Conservation (phyloP, 1,284 basidiomycete genomes). For the Moesziomyces globuligerus region DNA sequence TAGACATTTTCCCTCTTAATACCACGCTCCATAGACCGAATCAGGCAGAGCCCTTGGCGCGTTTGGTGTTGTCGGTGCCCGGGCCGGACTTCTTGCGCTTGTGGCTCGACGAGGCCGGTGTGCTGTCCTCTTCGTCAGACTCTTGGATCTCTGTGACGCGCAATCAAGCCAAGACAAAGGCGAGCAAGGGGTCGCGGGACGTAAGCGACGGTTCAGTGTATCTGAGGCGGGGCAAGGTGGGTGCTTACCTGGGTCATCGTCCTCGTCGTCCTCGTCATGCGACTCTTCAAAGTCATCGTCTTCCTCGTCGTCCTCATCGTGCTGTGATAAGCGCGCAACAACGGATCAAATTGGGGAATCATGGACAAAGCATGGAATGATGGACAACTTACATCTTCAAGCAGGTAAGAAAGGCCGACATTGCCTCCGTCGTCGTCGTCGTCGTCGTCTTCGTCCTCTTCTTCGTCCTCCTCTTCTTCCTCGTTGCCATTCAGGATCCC, state of each 20-base stretch:
- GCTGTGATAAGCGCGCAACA: conserved; percentile 1
- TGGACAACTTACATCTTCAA: conserved; percentile 32
- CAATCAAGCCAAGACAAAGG: neutral
- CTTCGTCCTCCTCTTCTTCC: conserved; percentile 7
- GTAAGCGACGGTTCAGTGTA: neutral
- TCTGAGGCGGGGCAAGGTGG: too few relatives aligned
- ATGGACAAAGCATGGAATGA: too few relatives aligned
- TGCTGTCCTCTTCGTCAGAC: conserved; percentile 32
- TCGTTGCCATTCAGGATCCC: neutral
- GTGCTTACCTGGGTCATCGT: conserved; percentile 34
- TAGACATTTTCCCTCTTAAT: neutral
- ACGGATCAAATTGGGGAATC: neutral
- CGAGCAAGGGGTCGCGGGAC: neutral
- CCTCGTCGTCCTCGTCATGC: conserved; percentile 37
- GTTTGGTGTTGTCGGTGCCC: conserved; percentile 6
- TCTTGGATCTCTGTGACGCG: conserved; percentile 36
- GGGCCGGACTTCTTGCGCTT: conserved; percentile 16
- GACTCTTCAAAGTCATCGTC: conserved; percentile 36
- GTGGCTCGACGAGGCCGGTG: conserved; percentile 20
- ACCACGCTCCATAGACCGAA: neutral
- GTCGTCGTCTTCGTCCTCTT: conserved; percentile 2
- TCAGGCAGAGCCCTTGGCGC: conserved; percentile 1
- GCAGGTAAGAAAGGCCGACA: conserved; percentile 28
- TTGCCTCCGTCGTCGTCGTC: conserved; percentile 9
- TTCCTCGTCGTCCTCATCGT: conserved; percentile 30